These are phyloP conservation scores for Lepidium aucheri DNA, from an alignment of 345 rosid genomes.

Conservation along the genomic window DNA sequence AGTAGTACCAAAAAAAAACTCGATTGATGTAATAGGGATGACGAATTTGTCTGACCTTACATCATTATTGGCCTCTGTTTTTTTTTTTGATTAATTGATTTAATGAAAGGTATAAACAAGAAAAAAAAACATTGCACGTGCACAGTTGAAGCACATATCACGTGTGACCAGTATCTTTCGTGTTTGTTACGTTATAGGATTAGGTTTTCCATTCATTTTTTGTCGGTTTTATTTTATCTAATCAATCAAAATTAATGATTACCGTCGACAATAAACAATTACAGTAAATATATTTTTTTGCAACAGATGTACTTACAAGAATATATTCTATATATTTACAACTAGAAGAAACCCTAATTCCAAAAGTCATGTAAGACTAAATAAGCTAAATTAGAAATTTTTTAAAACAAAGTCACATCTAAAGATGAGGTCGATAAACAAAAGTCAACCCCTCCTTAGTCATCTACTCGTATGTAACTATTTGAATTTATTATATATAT, in stretches of 20 bases:
- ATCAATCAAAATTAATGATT: too few relatives aligned
- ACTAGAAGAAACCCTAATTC: background rate
- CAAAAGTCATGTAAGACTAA: slow-evolving; percentile 1
- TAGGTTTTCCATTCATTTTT: too few relatives aligned
- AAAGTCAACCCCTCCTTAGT: slow-evolving; percentile 20
- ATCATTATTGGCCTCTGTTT: background rate
- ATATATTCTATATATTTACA: background rate
- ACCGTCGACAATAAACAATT: background rate
- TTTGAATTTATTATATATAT: background rate
- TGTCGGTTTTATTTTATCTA: too few relatives aligned
- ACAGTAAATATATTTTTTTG: too few relatives aligned
- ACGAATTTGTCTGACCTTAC: slow-evolving; percentile 1
- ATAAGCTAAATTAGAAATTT: too few relatives aligned
- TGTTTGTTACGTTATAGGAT: background rate
- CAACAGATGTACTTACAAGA: background rate
- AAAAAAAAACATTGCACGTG: slow-evolving; percentile 16
- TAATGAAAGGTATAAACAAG: background rate
- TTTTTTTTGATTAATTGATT: too few relatives aligned
- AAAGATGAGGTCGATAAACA: background rate
- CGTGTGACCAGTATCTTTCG: slow-evolving; percentile 1
- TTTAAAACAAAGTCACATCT: slow-evolving; percentile 1
- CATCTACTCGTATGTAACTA: background rate
- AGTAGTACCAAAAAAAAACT: background rate
- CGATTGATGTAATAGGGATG: background rate
- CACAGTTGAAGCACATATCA: slow-evolving; percentile 2